phyloP scores from a whole-genome alignment of 306 rosid genomes.

The Albizia julibrissin region DNA sequence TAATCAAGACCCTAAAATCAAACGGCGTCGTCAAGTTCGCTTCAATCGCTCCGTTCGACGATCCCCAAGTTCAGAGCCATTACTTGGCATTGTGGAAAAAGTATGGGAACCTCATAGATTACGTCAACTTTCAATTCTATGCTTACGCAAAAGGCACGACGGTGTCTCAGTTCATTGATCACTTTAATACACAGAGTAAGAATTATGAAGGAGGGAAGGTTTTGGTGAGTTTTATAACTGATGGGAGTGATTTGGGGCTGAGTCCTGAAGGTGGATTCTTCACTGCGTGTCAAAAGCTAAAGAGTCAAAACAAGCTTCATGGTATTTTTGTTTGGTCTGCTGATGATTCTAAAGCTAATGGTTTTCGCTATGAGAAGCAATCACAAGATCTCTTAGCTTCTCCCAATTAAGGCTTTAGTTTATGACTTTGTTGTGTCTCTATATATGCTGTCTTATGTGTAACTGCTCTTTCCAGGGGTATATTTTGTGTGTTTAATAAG shows the following conservation, averaged over 20 bases:
- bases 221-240: slow-evolving; percentile 63
- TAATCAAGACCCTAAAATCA: slow-evolving; percentile 55
- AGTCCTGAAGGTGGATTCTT: slow-evolving; percentile 62
- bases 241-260: slow-evolving; percentile 61
- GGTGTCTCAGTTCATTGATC: slow-evolving; percentile 55
- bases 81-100: slow-evolving; percentile 73
- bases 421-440: not conserved
- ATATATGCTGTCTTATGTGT: too few relatives aligned
- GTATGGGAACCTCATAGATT: slow-evolving; percentile 65
- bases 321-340: slow-evolving; percentile 87
- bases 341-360: slow-evolving; percentile 71
- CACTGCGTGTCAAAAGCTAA: slow-evolving; percentile 56
- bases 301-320: slow-evolving; percentile 48
- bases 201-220: slow-evolving; percentile 72
- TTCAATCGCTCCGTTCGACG: slow-evolving; percentile 78
- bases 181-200: slow-evolving; percentile 58
- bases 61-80: slow-evolving; percentile 62
- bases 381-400: slow-evolving; percentile 52
- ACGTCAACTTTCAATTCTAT: slow-evolving; percentile 83
- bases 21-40: slow-evolving; percentile 61
- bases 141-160: slow-evolving; percentile 70
- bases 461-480: too few relatives aligned
- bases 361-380: slow-evolving; percentile 68
- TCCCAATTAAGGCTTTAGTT: not conserved
- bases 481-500: too few relatives aligned